phyloP scores from a whole-genome alignment of 345 rosid species.

The Salix viminalis region DNA sequence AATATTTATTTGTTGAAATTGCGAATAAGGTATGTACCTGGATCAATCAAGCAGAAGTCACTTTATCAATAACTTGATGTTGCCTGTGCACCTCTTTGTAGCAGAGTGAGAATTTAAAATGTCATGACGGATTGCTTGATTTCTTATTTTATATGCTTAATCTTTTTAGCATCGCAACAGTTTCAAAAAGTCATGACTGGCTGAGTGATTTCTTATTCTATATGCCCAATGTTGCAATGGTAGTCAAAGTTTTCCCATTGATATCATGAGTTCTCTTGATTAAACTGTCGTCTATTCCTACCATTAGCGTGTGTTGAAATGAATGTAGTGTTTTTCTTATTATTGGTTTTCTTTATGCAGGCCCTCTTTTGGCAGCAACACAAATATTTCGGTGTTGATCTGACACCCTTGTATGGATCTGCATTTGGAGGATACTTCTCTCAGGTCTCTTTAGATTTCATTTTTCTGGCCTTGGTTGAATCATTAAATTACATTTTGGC shows the following conservation, averaged over 20 bases:
- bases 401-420: slow-evolving; percentile 70
- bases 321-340: background rate
- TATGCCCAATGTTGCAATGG: background rate
- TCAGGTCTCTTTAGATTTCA: slow-evolving; percentile 52
- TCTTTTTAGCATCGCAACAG: too few species aligned
- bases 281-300: background rate
- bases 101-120: background rate
- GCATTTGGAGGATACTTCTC: slow-evolving; percentile 94
- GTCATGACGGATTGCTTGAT: background rate
- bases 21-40: slow-evolving; percentile 80
- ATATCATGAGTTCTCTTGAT: background rate
- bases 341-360: slow-evolving; percentile 31
- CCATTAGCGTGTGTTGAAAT: background rate
- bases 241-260: background rate
- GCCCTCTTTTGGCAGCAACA: slow-evolving; percentile 98
- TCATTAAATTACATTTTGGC: background rate
- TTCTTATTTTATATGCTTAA: background rate
- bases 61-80: background rate
- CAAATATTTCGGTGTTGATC: slow-evolving; percentile 83
- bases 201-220: background rate
- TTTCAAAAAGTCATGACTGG: background rate
- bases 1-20: slow-evolving; percentile 87
- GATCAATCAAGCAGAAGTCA: background rate
- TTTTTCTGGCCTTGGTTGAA: background rate
- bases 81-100: background rate